Percentiles rank a stretch among this genome's conserved stretches.
These are phyloP conservation scores for Cupressus sempervirens DNA, from an alignment of 75 land plant species.

Conservation along the genomic window DNA sequence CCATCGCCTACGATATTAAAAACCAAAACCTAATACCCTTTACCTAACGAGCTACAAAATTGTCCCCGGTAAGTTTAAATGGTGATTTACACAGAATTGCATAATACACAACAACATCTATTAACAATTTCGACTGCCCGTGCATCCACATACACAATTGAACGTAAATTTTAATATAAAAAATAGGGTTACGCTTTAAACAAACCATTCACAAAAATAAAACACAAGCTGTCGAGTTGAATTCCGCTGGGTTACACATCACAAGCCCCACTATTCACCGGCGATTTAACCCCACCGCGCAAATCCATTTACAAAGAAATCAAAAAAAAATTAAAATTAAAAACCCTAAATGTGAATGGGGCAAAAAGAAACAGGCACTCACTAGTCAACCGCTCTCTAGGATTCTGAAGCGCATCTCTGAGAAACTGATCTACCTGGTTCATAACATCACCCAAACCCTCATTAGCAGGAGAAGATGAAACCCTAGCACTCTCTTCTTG, in stretches of 20 bases:
- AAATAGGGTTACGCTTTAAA: not conserved
- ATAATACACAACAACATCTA: not conserved
- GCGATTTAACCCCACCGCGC: not conserved
- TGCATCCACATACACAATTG: not conserved
- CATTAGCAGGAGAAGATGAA: not conserved
- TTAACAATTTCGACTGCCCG: not conserved
- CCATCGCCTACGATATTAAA: too few relatives aligned
- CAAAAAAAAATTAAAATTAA: too few relatives aligned
- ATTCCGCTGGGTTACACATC: not conserved
- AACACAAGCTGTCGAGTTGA: not conserved
- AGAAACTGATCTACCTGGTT: constrained; percentile 77
- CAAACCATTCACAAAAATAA: not conserved
- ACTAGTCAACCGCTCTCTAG: constrained; percentile 82
- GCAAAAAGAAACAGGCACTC: constrained; percentile 8
- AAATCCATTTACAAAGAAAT: not conserved
- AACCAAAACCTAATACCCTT: not conserved
- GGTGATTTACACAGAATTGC: not conserved
- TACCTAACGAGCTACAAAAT: not conserved
- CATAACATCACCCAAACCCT: constrained; percentile 23
- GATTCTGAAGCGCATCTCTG: constrained; percentile 81
- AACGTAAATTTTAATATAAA: too few relatives aligned
- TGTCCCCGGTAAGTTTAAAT: too few relatives aligned
- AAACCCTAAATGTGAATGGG: not conserved
- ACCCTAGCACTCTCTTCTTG: not conserved
- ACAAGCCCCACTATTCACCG: not conserved